Percentiles rank a stretch among this genome's conserved stretches.
Conservation (phyloP, 495 filamentous ascomycete genomes). For the Penicillium alfredii region DNA sequence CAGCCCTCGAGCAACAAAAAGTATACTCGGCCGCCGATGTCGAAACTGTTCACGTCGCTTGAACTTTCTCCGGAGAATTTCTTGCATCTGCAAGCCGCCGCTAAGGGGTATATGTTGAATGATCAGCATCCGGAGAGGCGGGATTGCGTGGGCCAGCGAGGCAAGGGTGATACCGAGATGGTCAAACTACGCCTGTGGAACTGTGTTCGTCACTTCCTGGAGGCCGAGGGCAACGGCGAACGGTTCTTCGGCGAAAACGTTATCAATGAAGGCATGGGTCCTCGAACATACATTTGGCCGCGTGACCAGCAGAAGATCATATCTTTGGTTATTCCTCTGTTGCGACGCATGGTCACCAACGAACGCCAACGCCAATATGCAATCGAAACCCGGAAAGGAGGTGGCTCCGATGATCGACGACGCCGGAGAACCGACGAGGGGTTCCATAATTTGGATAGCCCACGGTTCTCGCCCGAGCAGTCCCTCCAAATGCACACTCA, state of each 20-base stretch:
- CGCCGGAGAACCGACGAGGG: conserved; percentile 40
- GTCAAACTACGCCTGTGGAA: conserved; percentile 56
- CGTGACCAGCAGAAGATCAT: conserved; percentile 52
- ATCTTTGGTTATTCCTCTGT: conserved; percentile 49
- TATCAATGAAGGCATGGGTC: conserved; percentile 36
- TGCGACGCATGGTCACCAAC: conserved; percentile 60
- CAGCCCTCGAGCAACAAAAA: conserved; percentile 50
- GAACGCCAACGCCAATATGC: conserved; percentile 59
- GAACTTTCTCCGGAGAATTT: conserved; percentile 54
- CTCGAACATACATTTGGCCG: conserved; percentile 50
- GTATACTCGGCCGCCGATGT: conserved; percentile 57
- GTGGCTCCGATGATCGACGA: conserved; percentile 35
- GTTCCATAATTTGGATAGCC: conserved; percentile 23
- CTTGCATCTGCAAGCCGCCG: conserved; percentile 52
- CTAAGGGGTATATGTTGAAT: conserved; percentile 58
- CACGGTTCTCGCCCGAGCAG: conserved; percentile 29
- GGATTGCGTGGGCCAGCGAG: conserved; percentile 54
- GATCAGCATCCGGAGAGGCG: conserved; percentile 49
- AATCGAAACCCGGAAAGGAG: conserved; percentile 50
- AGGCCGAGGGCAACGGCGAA: conserved; percentile 49
- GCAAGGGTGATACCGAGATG: conserved; percentile 55
- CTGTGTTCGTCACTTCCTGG: conserved; percentile 53
- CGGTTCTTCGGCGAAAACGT: conserved; percentile 50
- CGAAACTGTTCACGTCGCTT: conserved; percentile 53
- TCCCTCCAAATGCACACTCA: conserved; percentile 32